A percentile compares a stretch with the other conserved stretches of the same genome.
Conservation (phyloP, 345 rosid genomes). For the Aquilaria sinensis region DNA sequence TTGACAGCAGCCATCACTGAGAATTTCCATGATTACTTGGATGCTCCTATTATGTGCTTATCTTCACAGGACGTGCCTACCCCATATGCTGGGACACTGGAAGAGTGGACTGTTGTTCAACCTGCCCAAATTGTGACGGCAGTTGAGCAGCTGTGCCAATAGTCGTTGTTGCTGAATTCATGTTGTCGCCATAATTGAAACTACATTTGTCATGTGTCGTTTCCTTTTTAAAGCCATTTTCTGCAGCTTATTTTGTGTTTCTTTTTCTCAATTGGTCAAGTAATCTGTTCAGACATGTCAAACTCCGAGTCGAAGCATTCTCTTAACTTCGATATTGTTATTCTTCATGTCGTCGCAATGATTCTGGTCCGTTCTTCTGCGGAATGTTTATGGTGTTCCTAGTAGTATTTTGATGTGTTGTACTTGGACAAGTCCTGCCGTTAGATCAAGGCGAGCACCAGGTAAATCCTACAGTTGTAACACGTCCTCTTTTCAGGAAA, state of each 20-base stretch:
- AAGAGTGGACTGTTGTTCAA: slow-evolving; percentile 92
- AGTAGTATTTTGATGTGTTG: no score
- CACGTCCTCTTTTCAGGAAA: no score
- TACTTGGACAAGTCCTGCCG: no score
- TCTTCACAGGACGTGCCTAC: slow-evolving; percentile 98
- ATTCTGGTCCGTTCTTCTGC: no score
- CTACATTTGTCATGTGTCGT: not conserved
- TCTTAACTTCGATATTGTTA: no score
- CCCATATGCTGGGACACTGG: slow-evolving; percentile 83
- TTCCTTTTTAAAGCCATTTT: slow-evolving; percentile 2
- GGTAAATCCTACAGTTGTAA: no score
- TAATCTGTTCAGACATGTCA: no score
- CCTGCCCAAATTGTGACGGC: slow-evolving; percentile 94
- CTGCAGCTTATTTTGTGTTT: slow-evolving; percentile 1
- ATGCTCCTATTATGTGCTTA: slow-evolving; percentile 87
- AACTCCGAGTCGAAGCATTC: no score
- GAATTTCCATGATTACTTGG: slow-evolving; percentile 88
- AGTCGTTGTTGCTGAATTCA: slow-evolving; percentile 16
- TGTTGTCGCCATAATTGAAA: slow-evolving; percentile 14
- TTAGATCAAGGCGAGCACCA: no score
- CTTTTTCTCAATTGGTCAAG: no score
- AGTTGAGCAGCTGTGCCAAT: slow-evolving; percentile 86
- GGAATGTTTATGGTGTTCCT: no score
- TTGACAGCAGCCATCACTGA: slow-evolving; percentile 82
- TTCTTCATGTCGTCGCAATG: no score